Evolutionary conservation across 148 eudicot genomes (phyloP).

Genomic region (Bassia scoparia): DNA sequence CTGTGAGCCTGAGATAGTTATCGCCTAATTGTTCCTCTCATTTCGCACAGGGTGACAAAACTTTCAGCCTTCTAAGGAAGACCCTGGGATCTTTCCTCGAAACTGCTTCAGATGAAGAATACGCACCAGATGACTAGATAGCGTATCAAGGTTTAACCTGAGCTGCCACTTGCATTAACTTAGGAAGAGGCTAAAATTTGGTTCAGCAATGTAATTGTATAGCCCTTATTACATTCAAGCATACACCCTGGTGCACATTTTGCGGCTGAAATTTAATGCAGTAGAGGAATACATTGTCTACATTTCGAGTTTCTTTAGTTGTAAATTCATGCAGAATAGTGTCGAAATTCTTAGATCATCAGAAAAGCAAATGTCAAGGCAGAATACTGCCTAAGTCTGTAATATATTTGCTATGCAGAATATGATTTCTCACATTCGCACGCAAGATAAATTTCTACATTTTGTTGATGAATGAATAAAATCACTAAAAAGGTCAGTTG

Average conservation of each 20-base stretch:
- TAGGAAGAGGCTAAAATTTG: background rate
- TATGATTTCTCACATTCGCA: background rate
- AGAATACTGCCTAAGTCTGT: too few species aligned
- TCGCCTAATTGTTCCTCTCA: background rate
- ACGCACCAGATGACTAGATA: conserved; percentile 50
- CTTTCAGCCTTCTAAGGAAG: conserved; percentile 75
- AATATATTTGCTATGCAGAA: background rate
- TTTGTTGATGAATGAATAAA: background rate
- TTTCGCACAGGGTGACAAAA: conserved; percentile 59
- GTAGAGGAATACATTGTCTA: background rate
- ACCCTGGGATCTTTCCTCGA: conserved; percentile 76
- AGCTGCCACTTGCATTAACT: background rate
- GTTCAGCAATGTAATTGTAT: background rate
- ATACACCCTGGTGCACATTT: background rate
- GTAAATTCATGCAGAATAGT: background rate
- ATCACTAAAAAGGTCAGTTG: background rate
- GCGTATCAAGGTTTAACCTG: background rate
- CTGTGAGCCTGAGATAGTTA: background rate
- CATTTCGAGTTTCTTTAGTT: background rate
- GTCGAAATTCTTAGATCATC: background rate
- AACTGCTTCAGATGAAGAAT: conserved; percentile 74
- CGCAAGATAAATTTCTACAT: background rate
- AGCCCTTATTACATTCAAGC: background rate
- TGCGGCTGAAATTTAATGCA: background rate
- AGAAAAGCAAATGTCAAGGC: background rate